Conservation (phyloP, 169 alveolate species). For the Plasmodium inui region DNA sequence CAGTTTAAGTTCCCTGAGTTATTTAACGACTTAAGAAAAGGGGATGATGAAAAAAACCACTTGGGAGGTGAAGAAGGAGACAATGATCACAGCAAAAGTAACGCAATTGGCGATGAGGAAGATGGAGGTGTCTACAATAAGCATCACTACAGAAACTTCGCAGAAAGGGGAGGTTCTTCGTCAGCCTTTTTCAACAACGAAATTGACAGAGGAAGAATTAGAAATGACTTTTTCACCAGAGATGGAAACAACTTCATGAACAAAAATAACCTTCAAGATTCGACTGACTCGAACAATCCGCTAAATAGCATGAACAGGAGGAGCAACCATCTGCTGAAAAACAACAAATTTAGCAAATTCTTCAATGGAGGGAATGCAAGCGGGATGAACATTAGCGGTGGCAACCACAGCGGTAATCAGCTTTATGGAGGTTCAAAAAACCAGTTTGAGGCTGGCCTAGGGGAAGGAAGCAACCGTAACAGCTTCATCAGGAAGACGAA, state of each 20-base stretch:
- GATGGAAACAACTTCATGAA: neutral
- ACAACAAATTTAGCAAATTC: slow-evolving; percentile 1
- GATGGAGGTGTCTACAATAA: neutral
- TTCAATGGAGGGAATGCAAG: neutral
- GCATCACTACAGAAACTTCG: neutral
- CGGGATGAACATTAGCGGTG: neutral
- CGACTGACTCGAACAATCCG: slow-evolving; percentile 9
- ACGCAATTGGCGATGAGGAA: neutral
- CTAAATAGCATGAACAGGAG: slow-evolving; percentile 9
- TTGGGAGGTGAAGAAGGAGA: slow-evolving; percentile 7
- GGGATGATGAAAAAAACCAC: neutral
- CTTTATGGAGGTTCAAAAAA: neutral
- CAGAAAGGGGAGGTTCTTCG: neutral
- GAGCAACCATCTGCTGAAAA: neutral
- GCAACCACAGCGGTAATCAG: neutral
- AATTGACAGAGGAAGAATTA: neutral
- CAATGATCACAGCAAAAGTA: neutral
- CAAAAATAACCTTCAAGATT: neutral
- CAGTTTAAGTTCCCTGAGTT: slow-evolving; percentile 16
- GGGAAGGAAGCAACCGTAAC: neutral
- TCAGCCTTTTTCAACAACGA: neutral
- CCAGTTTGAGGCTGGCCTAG: neutral
- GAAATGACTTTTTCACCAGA: slow-evolving; percentile 21
- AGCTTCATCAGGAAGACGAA: neutral
- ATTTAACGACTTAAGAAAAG: neutral